Base-by-base conservation (phyloP, 176 grass and related monocot genomes). In the Oryza australiensis region DNA sequence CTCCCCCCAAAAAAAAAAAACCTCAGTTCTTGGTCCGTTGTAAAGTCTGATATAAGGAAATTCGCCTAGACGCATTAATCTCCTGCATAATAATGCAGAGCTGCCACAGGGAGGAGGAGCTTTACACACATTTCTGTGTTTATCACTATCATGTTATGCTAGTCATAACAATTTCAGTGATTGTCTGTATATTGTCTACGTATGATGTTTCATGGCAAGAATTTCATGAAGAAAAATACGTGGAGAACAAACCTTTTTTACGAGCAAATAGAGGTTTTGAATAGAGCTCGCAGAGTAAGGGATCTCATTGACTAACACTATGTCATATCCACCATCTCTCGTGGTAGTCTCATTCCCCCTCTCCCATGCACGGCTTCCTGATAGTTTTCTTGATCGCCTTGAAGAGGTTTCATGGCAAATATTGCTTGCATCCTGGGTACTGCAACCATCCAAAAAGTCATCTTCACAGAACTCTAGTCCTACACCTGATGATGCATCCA, bases 311-410 rank as follows among this genome's bases (percentile, higher is more conserved):
- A 92, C 86, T 53, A 94, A 89, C 76, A 94, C 74, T 76, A 94
- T 87, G 75, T 94, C 93, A 85, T 94, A 94, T 27, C 93, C 89
- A 62, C 87, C 93, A 69, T 94, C 89, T 66, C 73, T 87, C 16
- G 72, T 67, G 38, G 80, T 87, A 26, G 53, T 83, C 84, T 89
- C 93, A 45, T 80, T 85, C 48, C 81, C 92, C 65, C 93, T 89
- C 82, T 94, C 93, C 93, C 93, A 94, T 32, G 93, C 93, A 43
- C 93, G 89, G 34, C 89, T 94, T 11, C 93, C 87, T 14, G 89
- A 92, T 51, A 94, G 66, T 80, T 94, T 94, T 48, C 93, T 91
- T 15, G 93, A 94, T 57, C 78, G 70, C 30, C 87, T 89, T 2
- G 89, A 88, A 0, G 84, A 91, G 30, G 77, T 81, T 71, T 82